These are phyloP conservation scores for Verruconis gallopava DNA, from an alignment of 2,329 filamentous ascomycete genomes.

Conservation along the genomic window DNA sequence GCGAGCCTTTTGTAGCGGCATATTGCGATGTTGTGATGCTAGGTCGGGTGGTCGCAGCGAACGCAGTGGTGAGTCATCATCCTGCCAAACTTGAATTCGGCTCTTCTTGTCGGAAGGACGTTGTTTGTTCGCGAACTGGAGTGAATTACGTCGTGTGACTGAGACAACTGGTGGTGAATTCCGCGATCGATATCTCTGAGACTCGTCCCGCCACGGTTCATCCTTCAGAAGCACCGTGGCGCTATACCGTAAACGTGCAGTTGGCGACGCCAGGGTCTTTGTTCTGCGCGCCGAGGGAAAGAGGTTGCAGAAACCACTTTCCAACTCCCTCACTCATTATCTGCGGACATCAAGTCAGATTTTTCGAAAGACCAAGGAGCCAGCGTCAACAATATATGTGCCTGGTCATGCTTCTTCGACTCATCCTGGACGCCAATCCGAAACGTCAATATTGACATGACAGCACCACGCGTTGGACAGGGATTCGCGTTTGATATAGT, in stretches of 20 bases:
- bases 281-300: too few species aligned
- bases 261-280: background rate
- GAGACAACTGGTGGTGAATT: too few species aligned
- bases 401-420: background rate
- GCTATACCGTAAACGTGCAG: background rate
- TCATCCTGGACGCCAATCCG: background rate
- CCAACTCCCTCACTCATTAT: too few species aligned
- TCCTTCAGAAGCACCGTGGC: background rate
- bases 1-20: conserved; percentile 19
- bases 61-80: background rate
- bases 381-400: background rate
- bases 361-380: too few species aligned
- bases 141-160: too few species aligned
- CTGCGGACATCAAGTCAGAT: too few species aligned
- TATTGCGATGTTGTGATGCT: background rate
- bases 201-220: too few species aligned
- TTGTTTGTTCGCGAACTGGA: too few species aligned
- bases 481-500: background rate
- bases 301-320: too few species aligned
- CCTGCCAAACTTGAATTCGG: background rate
- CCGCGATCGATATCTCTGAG: too few species aligned
- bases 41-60: background rate
- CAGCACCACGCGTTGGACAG: background rate
- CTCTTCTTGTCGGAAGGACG: too few species aligned
- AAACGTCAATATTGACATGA: background rate